A percentile compares a stretch with the other conserved stretches of the same genome.
phyloP scores from a whole-genome alignment of 2,329 filamentous ascomycete genomes.

The Byssoonygena ceratinophila region DNA sequence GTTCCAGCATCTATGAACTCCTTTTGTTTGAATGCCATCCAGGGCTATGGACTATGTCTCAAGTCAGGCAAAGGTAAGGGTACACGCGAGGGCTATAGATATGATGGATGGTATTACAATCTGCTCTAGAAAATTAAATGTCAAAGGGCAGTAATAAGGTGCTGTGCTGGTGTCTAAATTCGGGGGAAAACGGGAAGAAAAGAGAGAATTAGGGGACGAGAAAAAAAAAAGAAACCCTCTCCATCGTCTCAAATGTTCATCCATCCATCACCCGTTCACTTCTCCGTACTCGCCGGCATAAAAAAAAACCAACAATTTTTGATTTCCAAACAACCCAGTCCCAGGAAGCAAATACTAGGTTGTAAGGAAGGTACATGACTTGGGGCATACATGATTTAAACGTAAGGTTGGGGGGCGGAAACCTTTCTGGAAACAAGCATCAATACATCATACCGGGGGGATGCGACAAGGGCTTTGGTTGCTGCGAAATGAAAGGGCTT shows the following conservation, averaged over 20 bases:
- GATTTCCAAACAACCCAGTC: slow-evolving; percentile 9
- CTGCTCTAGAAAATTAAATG: slow-evolving; percentile 8
- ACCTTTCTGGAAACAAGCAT: slow-evolving; percentile 18
- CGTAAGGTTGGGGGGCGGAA: slow-evolving; percentile 22
- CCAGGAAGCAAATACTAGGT: slow-evolving; percentile 9
- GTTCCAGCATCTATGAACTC: no score
- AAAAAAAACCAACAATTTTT: slow-evolving; percentile 4
- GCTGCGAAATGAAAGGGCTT: slow-evolving; percentile 1
- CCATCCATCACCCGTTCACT: neutral
- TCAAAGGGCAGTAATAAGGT: slow-evolving; percentile 13
- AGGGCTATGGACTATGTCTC: neutral
- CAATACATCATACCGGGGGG: slow-evolving; percentile 9
- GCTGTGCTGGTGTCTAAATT: slow-evolving; percentile 5
- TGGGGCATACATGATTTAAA: slow-evolving; percentile 32
- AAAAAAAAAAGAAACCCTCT: neutral
- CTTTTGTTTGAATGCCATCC: no score
- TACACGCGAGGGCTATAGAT: slow-evolving; percentile 12
- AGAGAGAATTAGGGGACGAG: neutral
- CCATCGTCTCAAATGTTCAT: slow-evolving; percentile 3
- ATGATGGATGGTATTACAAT: slow-evolving; percentile 22
- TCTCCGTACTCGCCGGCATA: slow-evolving; percentile 10
- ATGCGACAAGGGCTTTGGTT: slow-evolving; percentile 3
- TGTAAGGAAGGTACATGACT: slow-evolving; percentile 32
- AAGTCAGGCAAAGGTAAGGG: neutral
- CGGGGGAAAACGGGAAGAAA: neutral